These are phyloP conservation scores for Zymoseptoria passerinii DNA, from an alignment of 2,329 filamentous ascomycete genomes.

Conservation along the genomic window DNA sequence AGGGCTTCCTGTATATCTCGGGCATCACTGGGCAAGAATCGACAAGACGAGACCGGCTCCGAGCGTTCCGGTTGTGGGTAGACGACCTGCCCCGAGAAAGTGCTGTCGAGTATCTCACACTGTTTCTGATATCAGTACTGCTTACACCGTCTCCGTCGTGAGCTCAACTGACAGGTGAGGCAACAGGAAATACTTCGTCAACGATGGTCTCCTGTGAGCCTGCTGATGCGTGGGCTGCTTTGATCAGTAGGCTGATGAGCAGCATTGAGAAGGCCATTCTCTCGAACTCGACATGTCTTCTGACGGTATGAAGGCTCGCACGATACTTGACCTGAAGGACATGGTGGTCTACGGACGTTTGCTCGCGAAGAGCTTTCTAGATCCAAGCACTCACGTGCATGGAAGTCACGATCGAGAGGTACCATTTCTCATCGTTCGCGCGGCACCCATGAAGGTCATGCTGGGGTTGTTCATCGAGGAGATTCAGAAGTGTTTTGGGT, in stretches of 20 bases:
- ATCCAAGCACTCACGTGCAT: background rate
- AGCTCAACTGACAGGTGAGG: background rate
- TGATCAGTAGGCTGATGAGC: background rate
- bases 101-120: constrained; percentile 8
- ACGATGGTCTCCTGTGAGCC: background rate
- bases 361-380: background rate
- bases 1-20: constrained; percentile 14
- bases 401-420: background rate
- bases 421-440: background rate
- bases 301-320: background rate
- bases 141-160: background rate
- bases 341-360: background rate
- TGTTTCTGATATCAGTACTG: background rate
- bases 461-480: no score
- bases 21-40: constrained; percentile 10
- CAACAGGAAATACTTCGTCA: background rate
- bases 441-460: background rate
- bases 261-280: background rate
- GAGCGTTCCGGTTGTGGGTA: constrained; percentile 4
- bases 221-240: background rate
- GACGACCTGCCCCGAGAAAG: constrained; percentile 8
- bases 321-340: background rate
- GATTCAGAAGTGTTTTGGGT: no score
- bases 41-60: constrained; percentile 8
- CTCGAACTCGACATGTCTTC: background rate